phyloP scores from a whole-genome alignment of 805 yeast species.

The Vanderwaltozyma yarrowii region DNA sequence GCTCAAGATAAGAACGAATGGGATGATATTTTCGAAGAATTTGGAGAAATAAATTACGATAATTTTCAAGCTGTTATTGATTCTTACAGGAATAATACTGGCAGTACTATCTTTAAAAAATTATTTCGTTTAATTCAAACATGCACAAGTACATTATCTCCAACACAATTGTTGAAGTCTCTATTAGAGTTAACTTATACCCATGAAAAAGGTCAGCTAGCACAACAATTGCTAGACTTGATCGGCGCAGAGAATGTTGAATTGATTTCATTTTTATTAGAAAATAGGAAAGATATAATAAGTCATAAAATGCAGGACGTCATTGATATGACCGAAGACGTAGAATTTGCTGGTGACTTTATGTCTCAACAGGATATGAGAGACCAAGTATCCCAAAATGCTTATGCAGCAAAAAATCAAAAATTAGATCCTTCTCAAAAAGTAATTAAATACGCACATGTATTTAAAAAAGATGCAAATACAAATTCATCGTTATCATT shows the following conservation, averaged over 20 bases:
- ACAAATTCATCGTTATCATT: slow-evolving; percentile 51
- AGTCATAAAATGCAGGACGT: slow-evolving; percentile 13
- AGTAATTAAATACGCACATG: slow-evolving; percentile 70
- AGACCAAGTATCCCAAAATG: slow-evolving; percentile 42
- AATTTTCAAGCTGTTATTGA: slow-evolving; percentile 14
- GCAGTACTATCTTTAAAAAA: slow-evolving; percentile 11
- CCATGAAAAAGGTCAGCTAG: slow-evolving; percentile 48
- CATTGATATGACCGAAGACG: slow-evolving; percentile 10
- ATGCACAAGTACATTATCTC: slow-evolving; percentile 23
- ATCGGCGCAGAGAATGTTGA: slow-evolving; percentile 84
- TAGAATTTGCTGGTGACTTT: slow-evolving; percentile 24
- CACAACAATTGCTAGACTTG: slow-evolving; percentile 64
- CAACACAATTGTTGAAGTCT: slow-evolving; percentile 26
- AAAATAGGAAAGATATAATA: slow-evolving; percentile 10
- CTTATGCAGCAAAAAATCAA: slow-evolving; percentile 38
- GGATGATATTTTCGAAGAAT: slow-evolving; percentile 29
- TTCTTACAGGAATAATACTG: slow-evolving; percentile 7
- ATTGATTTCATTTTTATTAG: slow-evolving; percentile 41
- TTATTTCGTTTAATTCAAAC: slow-evolving; percentile 9
- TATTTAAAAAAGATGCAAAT: slow-evolving; percentile 59
- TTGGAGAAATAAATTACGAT: slow-evolving; percentile 23
- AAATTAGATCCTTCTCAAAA: slow-evolving; percentile 37
- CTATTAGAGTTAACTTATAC: slow-evolving; percentile 22
- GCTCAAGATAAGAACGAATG: slow-evolving; percentile 33
- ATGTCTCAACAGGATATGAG: slow-evolving; percentile 48